These are phyloP conservation scores for Cryptococcus maquisensis DNA, from an alignment of 1,284 basidiomycete genomes.

Conservation along the genomic window DNA sequence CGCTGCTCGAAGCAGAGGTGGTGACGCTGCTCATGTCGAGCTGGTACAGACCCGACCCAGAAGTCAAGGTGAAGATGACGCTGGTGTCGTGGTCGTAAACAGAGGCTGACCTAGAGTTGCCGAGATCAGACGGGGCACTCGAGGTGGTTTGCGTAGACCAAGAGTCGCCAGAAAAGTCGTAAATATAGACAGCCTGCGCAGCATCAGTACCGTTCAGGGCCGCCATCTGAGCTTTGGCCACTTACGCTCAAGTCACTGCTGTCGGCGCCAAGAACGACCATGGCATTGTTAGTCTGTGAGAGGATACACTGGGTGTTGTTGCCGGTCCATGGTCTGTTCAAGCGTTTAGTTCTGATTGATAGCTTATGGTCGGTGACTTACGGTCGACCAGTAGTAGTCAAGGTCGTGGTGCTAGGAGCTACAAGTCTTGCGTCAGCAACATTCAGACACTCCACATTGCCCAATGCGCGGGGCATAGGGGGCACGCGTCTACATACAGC, in stretches of 20 bases:
- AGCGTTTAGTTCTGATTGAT: conserved; percentile 3
- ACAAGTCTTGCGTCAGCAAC: neutral
- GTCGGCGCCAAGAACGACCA: conserved; percentile 76
- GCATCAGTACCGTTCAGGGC: neutral
- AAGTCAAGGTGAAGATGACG: conserved; percentile 57
- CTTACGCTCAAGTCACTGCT: conserved; percentile 57
- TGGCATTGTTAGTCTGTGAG: conserved; percentile 51
- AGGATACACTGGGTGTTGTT: conserved; percentile 46
- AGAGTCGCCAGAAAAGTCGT: conserved; percentile 40
- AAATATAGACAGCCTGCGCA: conserved; percentile 46
- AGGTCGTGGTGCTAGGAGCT: conserved; percentile 34
- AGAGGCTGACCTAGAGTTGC: conserved; percentile 47
- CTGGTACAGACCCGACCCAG: conserved; percentile 50
- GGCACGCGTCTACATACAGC: conserved; percentile 34
- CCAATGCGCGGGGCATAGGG: neutral
- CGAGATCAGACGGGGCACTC: conserved; percentile 31
- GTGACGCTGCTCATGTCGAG: conserved; percentile 62
- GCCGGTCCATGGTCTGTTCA: conserved; percentile 42
- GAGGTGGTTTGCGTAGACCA: conserved; percentile 49
- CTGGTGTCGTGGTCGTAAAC: conserved; percentile 88
- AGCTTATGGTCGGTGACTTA: conserved; percentile 13
- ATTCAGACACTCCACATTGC: neutral
- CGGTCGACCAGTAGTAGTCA: conserved; percentile 42
- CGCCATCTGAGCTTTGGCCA: conserved; percentile 3
- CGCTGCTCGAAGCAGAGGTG: conserved; percentile 56